Evolutionary conservation across 768 basidiomycete species (phyloP).

Genomic region (Pholiota microspora): DNA sequence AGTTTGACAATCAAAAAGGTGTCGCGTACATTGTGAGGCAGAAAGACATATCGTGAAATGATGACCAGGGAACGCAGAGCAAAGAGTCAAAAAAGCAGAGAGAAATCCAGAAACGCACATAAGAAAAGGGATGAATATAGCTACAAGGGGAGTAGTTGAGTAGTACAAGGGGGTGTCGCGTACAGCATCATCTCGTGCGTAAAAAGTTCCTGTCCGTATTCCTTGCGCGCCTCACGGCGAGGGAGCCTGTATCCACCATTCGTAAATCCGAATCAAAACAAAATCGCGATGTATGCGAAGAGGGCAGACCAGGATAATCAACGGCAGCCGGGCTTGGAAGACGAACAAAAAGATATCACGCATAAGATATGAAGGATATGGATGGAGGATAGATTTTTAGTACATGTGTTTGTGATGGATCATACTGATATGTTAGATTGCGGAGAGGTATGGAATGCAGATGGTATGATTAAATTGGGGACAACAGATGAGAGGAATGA

Average conservation of each 20-base stretch:
- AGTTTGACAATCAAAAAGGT: neutral
- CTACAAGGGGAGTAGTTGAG: neutral
- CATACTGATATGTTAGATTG: too few species aligned
- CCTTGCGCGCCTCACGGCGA: neutral
- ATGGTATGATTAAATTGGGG: constrained; percentile 1
- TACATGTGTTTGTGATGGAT: too few species aligned
- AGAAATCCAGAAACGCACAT: neutral
- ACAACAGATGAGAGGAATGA: neutral
- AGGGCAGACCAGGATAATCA: constrained; percentile 9
- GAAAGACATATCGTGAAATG: neutral
- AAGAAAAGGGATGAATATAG: neutral
- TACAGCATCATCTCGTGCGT: neutral
- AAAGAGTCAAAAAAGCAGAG: neutral
- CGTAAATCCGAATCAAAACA: neutral
- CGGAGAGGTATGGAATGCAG: neutral
- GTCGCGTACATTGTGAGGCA: neutral
- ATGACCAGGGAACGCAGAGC: neutral
- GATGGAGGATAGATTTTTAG: neutral
- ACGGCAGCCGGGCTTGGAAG: constrained; percentile 10
- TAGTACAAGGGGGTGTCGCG: neutral
- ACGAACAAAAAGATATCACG: neutral
- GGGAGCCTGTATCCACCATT: neutral
- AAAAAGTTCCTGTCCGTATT: neutral
- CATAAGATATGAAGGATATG: neutral
- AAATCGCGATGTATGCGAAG: neutral